Evolutionary conservation across 257 asterid genomes (phyloP).

Genomic region (Dorcoceras hygrometricum): DNA sequence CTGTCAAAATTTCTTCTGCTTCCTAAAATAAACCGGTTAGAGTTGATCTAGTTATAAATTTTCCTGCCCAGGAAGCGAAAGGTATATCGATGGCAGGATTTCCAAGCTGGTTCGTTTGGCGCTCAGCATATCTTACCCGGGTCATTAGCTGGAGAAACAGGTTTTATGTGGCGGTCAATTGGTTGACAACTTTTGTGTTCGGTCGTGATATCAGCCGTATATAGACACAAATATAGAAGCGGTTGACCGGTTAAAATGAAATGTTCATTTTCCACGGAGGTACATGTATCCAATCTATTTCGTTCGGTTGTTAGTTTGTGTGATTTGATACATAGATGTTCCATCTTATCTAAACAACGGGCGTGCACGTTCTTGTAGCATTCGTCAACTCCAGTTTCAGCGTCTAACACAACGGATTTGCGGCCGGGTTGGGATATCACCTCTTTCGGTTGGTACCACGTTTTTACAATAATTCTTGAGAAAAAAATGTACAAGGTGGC

Average conservation of each 20-base stretch:
- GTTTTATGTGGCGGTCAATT: constrained; percentile 74
- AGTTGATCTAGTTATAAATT: constrained; percentile 14
- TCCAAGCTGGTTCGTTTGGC: constrained; percentile 87
- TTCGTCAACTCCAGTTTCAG: not conserved
- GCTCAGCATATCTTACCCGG: constrained; percentile 91
- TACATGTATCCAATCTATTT: not conserved
- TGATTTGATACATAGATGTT: not conserved
- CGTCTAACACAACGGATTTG: not conserved
- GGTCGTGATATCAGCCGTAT: constrained; percentile 91
- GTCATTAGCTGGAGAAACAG: constrained; percentile 96
- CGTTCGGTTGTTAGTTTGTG: not conserved
- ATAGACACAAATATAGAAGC: constrained; percentile 25
- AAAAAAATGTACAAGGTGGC: not conserved
- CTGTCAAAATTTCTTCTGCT: constrained; percentile 3
- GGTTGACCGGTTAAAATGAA: constrained; percentile 6
- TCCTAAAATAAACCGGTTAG: not conserved
- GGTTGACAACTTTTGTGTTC: constrained; percentile 80
- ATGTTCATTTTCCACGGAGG: not conserved
- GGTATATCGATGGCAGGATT: constrained; percentile 83
- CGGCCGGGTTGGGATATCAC: not conserved
- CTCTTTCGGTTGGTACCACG: not conserved
- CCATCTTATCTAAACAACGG: not conserved
- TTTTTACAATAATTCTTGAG: not conserved
- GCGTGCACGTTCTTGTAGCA: not conserved
- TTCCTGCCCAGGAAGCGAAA: constrained; percentile 61